phyloP scores from a whole-genome alignment of 768 basidiomycete species.

The Sistotremastrum niveocremeum region DNA sequence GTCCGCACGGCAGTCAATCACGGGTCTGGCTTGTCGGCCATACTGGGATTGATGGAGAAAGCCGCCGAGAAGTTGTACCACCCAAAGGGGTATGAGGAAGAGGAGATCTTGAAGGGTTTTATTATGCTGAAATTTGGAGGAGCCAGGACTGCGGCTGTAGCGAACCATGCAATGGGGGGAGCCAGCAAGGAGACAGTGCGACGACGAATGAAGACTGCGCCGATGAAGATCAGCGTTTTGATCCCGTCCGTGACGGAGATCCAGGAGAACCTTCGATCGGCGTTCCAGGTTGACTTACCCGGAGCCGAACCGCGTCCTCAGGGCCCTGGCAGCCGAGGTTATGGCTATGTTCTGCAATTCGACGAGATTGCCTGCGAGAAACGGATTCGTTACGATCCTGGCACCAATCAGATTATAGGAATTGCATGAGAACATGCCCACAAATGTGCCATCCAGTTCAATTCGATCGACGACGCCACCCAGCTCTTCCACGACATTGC shows the following conservation, averaged over 20 bases:
- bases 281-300: no score
- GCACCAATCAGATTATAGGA: conserved; percentile 12
- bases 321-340: not conserved
- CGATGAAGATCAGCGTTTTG: conserved; percentile 3
- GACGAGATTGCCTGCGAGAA: conserved; percentile 13
- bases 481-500: not conserved
- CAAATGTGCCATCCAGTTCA: conserved; percentile 8
- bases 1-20: conserved; percentile 7
- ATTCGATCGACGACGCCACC: conserved; percentile 1
- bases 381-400: conserved; percentile 11
- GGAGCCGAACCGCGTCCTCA: conserved; percentile 3
- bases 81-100: conserved; percentile 10
- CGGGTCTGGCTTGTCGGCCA: conserved; percentile 7
- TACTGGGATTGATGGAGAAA: conserved; percentile 9
- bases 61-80: conserved; percentile 10
- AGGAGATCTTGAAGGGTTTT: conserved; percentile 10
- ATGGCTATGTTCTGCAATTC: conserved; percentile 9
- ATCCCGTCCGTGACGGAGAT: conserved; percentile 9
- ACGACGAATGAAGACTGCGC: no score
- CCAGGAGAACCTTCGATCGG: conserved; percentile 9
- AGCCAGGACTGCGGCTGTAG: no score
- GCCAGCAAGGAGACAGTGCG: no score
- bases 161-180: no score
- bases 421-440: conserved; percentile 13
- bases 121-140: no score